These are phyloP conservation scores for Eleusine indica DNA, from an alignment of 176 grass and related monocot genomes.

Conservation along the genomic window DNA sequence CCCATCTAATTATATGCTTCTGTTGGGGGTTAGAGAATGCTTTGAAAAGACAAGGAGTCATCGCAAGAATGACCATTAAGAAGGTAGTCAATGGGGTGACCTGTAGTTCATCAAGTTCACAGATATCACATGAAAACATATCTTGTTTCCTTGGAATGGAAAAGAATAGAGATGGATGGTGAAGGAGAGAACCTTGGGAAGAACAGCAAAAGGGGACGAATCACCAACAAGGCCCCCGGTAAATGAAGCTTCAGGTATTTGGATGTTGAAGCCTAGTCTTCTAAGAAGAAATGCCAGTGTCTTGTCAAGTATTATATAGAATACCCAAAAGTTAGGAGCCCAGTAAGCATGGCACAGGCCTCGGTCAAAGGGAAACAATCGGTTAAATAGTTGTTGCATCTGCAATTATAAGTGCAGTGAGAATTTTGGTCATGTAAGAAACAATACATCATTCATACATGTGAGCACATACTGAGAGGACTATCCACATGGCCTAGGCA, in stretches of 20 bases:
- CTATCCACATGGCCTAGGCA: neutral
- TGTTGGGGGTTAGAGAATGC: slow-evolving; percentile 74
- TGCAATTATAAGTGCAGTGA: slow-evolving; percentile 52
- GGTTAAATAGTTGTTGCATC: slow-evolving; percentile 74
- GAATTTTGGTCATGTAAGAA: slow-evolving; percentile 8
- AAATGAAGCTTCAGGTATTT: slow-evolving; percentile 85
- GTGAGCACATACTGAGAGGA: neutral
- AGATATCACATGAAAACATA: slow-evolving; percentile 11
- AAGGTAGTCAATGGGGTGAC: slow-evolving; percentile 86
- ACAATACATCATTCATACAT: slow-evolving; percentile 1
- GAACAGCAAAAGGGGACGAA: slow-evolving; percentile 81
- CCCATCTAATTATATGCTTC: slow-evolving; percentile 82
- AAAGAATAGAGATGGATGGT: neutral
- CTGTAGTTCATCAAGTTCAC: slow-evolving; percentile 52
- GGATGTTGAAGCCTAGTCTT: slow-evolving; percentile 71
- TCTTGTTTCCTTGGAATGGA: slow-evolving; percentile 9
- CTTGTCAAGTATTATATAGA: slow-evolving; percentile 95
- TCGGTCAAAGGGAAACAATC: slow-evolving; percentile 94
- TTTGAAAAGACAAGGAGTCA: slow-evolving; percentile 81
- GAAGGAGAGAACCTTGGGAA: slow-evolving; percentile 66
- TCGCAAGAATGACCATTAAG: slow-evolving; percentile 72
- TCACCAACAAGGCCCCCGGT: slow-evolving; percentile 82
- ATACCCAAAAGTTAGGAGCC: slow-evolving; percentile 96
- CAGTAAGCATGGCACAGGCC: slow-evolving; percentile 95
- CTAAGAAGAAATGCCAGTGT: slow-evolving; percentile 67